phyloP scores from a whole-genome alignment of 2,329 filamentous ascomycete genomes.

The Pleomassaria siparia region DNA sequence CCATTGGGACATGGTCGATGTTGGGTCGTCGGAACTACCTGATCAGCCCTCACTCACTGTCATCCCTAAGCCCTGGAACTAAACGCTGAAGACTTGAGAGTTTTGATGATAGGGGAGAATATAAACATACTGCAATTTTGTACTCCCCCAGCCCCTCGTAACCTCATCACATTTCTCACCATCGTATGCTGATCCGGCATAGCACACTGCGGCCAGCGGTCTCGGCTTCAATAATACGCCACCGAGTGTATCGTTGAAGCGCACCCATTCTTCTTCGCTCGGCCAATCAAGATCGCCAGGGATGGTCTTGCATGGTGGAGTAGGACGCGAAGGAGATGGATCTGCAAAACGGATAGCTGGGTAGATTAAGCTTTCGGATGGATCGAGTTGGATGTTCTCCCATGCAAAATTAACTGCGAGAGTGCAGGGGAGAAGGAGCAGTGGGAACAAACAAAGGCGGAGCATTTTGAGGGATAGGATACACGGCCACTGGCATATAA shows the following conservation, averaged over 20 bases:
- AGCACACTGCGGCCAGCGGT: slow-evolving; percentile 26
- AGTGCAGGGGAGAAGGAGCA: neutral
- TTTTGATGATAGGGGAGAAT: neutral
- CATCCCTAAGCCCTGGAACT: neutral
- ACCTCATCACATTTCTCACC: slow-evolving; percentile 15
- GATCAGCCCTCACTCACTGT: neutral
- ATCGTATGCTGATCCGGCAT: slow-evolving; percentile 22
- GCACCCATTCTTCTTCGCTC: slow-evolving; percentile 20
- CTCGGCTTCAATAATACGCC: slow-evolving; percentile 23
- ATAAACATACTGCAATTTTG: slow-evolving; percentile 19
- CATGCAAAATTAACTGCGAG: slow-evolving; percentile 25
- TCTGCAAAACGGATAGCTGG: slow-evolving; percentile 19
- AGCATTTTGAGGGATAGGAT: slow-evolving; percentile 5
- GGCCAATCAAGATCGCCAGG: slow-evolving; percentile 26
- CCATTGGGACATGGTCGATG: slow-evolving; percentile 26
- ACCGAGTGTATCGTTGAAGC: slow-evolving; percentile 25
- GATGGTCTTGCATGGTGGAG: slow-evolving; percentile 17
- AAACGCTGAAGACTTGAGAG: too few species aligned
- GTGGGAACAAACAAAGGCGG: slow-evolving; percentile 1
- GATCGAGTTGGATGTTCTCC: slow-evolving; percentile 24
- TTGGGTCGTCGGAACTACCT: slow-evolving; percentile 24
- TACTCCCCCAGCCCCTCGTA: slow-evolving; percentile 19
- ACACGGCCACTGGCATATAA: neutral
- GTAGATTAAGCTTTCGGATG: slow-evolving; percentile 18
- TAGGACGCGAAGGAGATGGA: neutral